These are phyloP conservation scores for Kwoniella shivajii DNA, from an alignment of 1,284 basidiomycete genomes.

Conservation along the genomic window DNA sequence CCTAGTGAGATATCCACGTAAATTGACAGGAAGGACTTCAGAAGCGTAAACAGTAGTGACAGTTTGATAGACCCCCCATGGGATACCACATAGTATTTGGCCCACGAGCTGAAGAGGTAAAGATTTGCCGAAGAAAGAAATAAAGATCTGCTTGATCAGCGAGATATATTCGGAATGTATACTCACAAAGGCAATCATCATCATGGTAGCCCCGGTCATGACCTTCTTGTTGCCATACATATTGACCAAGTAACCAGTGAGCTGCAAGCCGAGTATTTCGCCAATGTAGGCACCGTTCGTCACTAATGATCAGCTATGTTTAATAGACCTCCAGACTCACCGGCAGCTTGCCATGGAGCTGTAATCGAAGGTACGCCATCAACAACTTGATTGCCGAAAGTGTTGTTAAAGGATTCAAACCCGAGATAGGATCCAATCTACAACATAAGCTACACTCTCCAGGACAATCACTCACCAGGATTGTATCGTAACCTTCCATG, in stretches of 20 bases:
- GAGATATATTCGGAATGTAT: not conserved
- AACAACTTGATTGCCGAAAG: conserved; percentile 15
- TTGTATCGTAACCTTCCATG: conserved; percentile 50
- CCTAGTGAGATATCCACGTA: conserved; percentile 26
- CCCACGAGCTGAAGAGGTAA: conserved; percentile 37
- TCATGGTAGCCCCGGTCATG: conserved; percentile 8
- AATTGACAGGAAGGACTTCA: conserved; percentile 30
- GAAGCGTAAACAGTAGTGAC: conserved; percentile 27
- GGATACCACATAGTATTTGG: conserved; percentile 46
- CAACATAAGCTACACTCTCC: not conserved
- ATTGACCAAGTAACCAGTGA: too few relatives aligned
- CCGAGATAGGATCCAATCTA: conserved; percentile 19
- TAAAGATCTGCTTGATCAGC: conserved; percentile 32
- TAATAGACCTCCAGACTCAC: not conserved
- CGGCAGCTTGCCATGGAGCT: conserved; percentile 16
- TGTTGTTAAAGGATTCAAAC: conserved; percentile 12
- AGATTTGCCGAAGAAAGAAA: conserved; percentile 44
- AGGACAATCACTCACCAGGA: conserved; percentile 19
- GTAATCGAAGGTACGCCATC: conserved; percentile 16
- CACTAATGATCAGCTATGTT: conserved; percentile 7
- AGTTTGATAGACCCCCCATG: conserved; percentile 25
- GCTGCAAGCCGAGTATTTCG: too few relatives aligned
- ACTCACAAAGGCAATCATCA: conserved; percentile 12
- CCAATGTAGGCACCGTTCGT: too few relatives aligned
- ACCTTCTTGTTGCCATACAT: conserved; percentile 16